These are phyloP conservation scores for Dryas integrifolia DNA, from an alignment of 331 rosid species.

Conservation along the genomic window DNA sequence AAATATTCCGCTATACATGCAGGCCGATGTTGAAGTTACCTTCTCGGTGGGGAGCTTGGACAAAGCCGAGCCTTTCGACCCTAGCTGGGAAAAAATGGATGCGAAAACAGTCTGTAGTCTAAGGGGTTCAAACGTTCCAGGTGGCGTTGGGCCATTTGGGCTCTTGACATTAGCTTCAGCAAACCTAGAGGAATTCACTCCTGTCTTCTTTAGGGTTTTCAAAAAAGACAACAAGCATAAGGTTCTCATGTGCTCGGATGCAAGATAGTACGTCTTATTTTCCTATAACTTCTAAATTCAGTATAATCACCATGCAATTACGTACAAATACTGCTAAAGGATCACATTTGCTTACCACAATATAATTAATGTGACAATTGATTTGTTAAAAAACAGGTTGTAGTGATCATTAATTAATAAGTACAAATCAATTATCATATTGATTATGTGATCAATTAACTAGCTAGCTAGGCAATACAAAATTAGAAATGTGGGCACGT, in stretches of 20 bases:
- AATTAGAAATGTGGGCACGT: no score
- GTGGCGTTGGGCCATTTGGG: conserved; percentile 94
- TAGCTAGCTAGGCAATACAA: no score
- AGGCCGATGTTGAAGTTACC: conserved; percentile 86
- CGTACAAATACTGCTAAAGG: no score
- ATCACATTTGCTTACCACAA: no score
- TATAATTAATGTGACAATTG: no score
- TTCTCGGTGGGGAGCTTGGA: conserved; percentile 61
- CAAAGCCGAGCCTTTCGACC: conserved; percentile 63
- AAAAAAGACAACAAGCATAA: conserved; percentile 41
- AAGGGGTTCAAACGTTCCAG: conserved; percentile 49
- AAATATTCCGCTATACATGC: conserved; percentile 6
- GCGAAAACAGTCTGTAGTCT: conserved; percentile 54
- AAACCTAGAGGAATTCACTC: conserved; percentile 68
- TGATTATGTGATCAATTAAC: no score
- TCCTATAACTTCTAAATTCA: background rate
- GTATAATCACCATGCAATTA: no score
- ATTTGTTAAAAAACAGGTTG: no score
- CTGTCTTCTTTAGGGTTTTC: conserved; percentile 81
- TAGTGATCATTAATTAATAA: no score
- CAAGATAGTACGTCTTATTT: conserved; percentile 43
- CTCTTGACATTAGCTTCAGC: conserved; percentile 68
- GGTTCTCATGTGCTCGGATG: conserved; percentile 84
- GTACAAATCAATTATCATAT: no score
- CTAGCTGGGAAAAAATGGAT: conserved; percentile 50